Evolutionary conservation across 257 asterid species (phyloP), one percentile per base, ranked within the genome.

Genomic region (Ajuga chamaepitys): DNA sequence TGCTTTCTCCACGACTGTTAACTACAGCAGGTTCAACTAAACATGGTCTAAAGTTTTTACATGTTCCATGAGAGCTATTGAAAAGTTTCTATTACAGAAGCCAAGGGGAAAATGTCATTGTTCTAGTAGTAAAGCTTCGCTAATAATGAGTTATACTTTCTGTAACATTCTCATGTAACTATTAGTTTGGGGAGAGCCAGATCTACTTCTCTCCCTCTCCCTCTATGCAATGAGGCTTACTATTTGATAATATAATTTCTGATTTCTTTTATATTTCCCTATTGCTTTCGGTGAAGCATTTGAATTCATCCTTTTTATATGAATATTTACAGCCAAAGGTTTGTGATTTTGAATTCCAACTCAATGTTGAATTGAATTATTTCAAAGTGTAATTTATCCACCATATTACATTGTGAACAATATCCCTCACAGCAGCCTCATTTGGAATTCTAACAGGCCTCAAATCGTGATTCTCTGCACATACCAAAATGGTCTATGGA

Each of bases 401-500:
- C 37, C 21, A 12, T 26, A 66, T 40, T 76, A 44, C 64, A 56
- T 9, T 44, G 17, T 66, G 26, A 44, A 24, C 34, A 50, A 16
- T 54, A 56, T 9, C 68, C 21, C 20, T 64, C 21, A 9, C 58
- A 50, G 47, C 37, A 62, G 63, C 62, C 72, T 45, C 28, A 41
- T 30, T 77, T 58, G 62, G 58, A 72, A 64, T 63, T 78, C 70
- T 42, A 53, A 40, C 87, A 85, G 98, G 75, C 73, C 74, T 71
- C 85, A 62, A 83, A 58, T 51, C 61, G 50, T 75, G 82, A 78
- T 71, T 55, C 85, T 20, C 44, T 62, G 38, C 45, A 68, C 64
- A n/a, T 58, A 26, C 67, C 88, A 59, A 78, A 77, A 66, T 82
- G 84, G 81, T 58, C 89, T 58, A 59, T 71, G 71, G 82, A 81